Evolutionary conservation across 2,329 filamentous ascomycete species (phyloP), one percentile per base, ranked within the genome.

Genomic region (Nothophoma quercina): DNA sequence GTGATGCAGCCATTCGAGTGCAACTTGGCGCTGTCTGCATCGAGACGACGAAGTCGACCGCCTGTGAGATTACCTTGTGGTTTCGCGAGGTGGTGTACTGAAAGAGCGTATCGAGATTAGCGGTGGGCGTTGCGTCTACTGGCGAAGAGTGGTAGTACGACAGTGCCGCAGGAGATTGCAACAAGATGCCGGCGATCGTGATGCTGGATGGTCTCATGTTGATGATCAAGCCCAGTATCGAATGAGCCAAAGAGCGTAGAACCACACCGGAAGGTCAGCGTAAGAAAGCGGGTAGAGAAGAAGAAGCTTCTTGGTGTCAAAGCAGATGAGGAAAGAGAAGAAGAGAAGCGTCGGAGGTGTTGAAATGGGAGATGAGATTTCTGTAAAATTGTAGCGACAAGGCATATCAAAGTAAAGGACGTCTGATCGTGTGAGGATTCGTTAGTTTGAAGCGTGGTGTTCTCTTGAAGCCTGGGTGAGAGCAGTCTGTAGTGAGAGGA

Each of bases 1-100:
- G 77, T 2, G 77, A 75, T 2, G 80, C 77, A 7, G 84, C 84
- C 29, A 83, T 68, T 7, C 78, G 78, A 50, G 80, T 78, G 70
- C 84, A 86, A 0, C 81, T 63, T 4, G 64, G 60, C 4, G 63
- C 61, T 13, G 54, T 65, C 30, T 62, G 66, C 61, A 62, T 63
- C 0, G 63, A 66, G 0, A 59, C 54, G 13, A 67, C 56, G 7
- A 67, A 63, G 6, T 64, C 62, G 16, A 67, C 56, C 1, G 64
- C 64, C 44, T 67, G 59, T 1, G 63, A 60, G 19, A 66, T 66
- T 1, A 65, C 59, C 26, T 47, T 57, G 36, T 65, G 51, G 28
- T 67, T 66, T 34, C 64, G 56, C 12, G 64, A 60, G 4, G 58
- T 55, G 12, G 56, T 64, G 23, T 66, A 35, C 25, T 61, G 62